Evolutionary conservation across 2,329 filamentous ascomycete genomes (phyloP).

Genomic region (Fusarium bactridioides): DNA sequence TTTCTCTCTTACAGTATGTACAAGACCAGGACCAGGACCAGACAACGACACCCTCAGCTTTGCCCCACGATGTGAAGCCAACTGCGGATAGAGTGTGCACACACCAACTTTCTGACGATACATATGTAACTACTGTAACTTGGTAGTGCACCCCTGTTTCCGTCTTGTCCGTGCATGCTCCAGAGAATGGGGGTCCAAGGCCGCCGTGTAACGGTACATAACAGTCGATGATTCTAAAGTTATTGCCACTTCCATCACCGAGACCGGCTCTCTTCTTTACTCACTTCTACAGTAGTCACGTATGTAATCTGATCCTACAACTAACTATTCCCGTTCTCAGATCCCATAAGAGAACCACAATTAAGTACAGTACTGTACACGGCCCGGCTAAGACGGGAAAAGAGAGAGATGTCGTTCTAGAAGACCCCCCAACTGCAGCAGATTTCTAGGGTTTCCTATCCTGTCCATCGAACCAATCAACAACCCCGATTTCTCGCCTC

Average conservation of each 20-base stretch:
- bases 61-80: conserved; percentile 41
- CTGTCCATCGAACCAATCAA: conserved; percentile 1
- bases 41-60: conserved; percentile 34
- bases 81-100: conserved; percentile 12
- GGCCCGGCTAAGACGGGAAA: conserved; percentile 1
- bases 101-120: conserved; percentile 18
- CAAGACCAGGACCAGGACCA: background rate
- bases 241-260: background rate
- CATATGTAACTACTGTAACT: background rate
- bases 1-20: conserved; percentile 27
- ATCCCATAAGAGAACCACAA: background rate
- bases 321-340: background rate
- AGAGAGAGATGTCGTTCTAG: conserved; percentile 32
- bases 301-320: background rate
- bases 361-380: background rate
- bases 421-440: conserved; percentile 25
- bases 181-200: conserved; percentile 15
- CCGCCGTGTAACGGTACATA: background rate
- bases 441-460: conserved; percentile 22
- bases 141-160: conserved; percentile 8
- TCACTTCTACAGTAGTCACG: background rate
- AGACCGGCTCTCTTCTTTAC: background rate
- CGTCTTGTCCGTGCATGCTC: conserved; percentile 11
- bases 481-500: conserved; percentile 16
- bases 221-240: background rate